These are phyloP conservation scores for Meira nashicola DNA, from an alignment of 1,284 basidiomycete species.

Conservation along the genomic window DNA sequence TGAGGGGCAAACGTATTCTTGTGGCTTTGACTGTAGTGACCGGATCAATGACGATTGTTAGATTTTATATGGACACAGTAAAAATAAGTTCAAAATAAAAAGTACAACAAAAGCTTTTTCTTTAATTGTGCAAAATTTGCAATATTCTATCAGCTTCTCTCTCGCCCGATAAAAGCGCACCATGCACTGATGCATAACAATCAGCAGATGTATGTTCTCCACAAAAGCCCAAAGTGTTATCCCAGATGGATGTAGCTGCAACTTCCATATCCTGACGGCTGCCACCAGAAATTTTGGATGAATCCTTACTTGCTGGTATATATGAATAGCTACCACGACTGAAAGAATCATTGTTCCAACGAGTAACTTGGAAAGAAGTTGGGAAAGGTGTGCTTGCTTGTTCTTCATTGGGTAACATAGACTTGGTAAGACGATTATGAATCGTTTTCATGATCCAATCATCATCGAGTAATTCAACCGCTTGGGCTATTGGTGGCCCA, in stretches of 20 bases:
- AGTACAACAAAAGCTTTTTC: too few species aligned
- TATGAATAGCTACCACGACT: conserved; percentile 3
- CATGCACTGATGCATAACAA: conserved; percentile 1
- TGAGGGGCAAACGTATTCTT: too few species aligned
- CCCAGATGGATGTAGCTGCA: not conserved
- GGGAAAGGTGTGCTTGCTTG: not conserved
- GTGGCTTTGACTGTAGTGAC: too few species aligned
- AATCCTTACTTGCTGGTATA: not conserved
- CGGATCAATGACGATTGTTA: too few species aligned
- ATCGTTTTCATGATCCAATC: conserved; percentile 1
- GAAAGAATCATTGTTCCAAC: not conserved
- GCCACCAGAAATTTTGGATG: not conserved
- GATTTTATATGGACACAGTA: too few species aligned
- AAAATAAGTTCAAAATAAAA: too few species aligned
- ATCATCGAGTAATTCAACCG: not conserved
- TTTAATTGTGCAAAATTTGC: not conserved
- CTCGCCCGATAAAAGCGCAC: not conserved
- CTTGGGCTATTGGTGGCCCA: not conserved
- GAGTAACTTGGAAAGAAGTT: not conserved
- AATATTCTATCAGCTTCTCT: conserved; percentile 4
- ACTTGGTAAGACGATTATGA: not conserved
- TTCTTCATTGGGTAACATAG: not conserved
- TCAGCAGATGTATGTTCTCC: conserved; percentile 2
- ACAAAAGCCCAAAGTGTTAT: not conserved
- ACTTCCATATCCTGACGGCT: not conserved